Evolutionary conservation across 2,329 filamentous ascomycete species (phyloP).

Genomic region (Diaporthe capsici): DNA sequence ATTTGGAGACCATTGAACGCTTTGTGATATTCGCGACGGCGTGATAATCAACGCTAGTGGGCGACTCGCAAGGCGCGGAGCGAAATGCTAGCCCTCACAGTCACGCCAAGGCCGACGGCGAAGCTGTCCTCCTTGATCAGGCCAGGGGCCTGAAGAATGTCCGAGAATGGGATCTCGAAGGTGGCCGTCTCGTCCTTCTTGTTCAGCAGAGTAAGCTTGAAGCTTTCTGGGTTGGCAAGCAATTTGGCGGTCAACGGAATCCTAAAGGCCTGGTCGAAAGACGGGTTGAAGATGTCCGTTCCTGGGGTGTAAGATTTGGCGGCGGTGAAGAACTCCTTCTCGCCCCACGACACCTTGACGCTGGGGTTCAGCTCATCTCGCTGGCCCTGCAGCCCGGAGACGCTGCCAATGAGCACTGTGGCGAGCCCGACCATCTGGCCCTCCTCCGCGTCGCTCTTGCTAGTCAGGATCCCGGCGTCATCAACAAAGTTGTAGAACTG

Average conservation of each 20-base stretch:
- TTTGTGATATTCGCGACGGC: not conserved
- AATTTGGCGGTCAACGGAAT: slow-evolving; percentile 55
- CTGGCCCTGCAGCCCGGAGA: slow-evolving; percentile 56
- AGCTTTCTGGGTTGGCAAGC: slow-evolving; percentile 47
- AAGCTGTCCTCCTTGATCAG: slow-evolving; percentile 52
- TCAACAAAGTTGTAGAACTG: slow-evolving; percentile 58
- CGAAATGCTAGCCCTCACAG: slow-evolving; percentile 53
- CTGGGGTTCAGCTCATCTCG: slow-evolving; percentile 61
- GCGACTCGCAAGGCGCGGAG: slow-evolving; percentile 49
- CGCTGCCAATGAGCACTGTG: slow-evolving; percentile 60
- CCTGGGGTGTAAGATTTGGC: slow-evolving; percentile 59
- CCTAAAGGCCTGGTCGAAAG: slow-evolving; percentile 60
- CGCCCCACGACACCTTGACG: slow-evolving; percentile 59
- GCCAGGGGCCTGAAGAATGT: slow-evolving; percentile 51
- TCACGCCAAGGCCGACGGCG: slow-evolving; percentile 52
- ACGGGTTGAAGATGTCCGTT: slow-evolving; percentile 62
- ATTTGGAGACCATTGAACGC: not conserved
- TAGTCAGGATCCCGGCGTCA: slow-evolving; percentile 51
- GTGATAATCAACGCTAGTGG: not conserved
- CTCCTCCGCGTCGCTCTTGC: slow-evolving; percentile 45
- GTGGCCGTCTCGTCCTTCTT: slow-evolving; percentile 51
- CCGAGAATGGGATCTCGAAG: slow-evolving; percentile 53
- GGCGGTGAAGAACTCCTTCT: slow-evolving; percentile 57
- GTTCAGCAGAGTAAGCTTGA: slow-evolving; percentile 54
- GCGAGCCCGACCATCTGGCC: slow-evolving; percentile 56